Evolutionary conservation across 2,329 filamentous ascomycete genomes (phyloP).

Genomic region (Claviceps quebecensis): DNA sequence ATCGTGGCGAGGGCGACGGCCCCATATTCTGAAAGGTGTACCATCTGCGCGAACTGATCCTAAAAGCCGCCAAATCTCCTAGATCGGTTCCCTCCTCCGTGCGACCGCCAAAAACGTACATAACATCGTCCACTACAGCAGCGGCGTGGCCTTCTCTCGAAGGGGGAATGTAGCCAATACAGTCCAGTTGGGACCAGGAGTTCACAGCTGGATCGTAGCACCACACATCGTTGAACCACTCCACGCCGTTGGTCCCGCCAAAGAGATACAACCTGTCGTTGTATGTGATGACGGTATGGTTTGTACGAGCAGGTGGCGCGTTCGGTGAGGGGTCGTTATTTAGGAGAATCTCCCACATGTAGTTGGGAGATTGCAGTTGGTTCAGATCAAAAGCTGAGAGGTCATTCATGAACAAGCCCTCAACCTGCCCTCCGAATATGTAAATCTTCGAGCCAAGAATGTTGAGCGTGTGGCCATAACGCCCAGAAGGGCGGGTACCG

Average conservation of each 20-base stretch:
- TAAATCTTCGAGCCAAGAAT: conserved; percentile 95
- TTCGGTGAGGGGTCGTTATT: conserved; percentile 38
- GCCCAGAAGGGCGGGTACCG: conserved; percentile 70
- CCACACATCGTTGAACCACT: conserved; percentile 99
- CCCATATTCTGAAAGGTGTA: conserved; percentile 99
- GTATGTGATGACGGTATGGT: conserved; percentile 82
- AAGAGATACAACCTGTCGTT: conserved; percentile 96
- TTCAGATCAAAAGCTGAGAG: conserved; percentile 91
- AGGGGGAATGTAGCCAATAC: conserved; percentile 92
- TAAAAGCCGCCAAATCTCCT: conserved; percentile 75
- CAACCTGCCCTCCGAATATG: conserved; percentile 93
- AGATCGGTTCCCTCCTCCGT: conserved; percentile 88
- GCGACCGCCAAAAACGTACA: conserved; percentile 97
- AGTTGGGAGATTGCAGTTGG: conserved; percentile 77
- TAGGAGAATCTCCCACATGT: conserved; percentile 89
- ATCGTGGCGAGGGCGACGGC: conserved; percentile 80
- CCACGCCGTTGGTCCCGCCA: conserved; percentile 85
- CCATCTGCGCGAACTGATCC: conserved; percentile 71
- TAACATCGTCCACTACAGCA: conserved; percentile 87
- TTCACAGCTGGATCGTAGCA: conserved; percentile 77
- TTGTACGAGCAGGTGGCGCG: conserved; percentile 79
- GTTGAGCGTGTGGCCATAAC: conserved; percentile 92
- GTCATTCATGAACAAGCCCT: conserved; percentile 97
- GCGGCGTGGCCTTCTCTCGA: conserved; percentile 90
- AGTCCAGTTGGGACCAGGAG: conserved; percentile 77